phyloP scores from a whole-genome alignment of 495 filamentous ascomycete species.

The Pseudotulostoma volvatum region DNA sequence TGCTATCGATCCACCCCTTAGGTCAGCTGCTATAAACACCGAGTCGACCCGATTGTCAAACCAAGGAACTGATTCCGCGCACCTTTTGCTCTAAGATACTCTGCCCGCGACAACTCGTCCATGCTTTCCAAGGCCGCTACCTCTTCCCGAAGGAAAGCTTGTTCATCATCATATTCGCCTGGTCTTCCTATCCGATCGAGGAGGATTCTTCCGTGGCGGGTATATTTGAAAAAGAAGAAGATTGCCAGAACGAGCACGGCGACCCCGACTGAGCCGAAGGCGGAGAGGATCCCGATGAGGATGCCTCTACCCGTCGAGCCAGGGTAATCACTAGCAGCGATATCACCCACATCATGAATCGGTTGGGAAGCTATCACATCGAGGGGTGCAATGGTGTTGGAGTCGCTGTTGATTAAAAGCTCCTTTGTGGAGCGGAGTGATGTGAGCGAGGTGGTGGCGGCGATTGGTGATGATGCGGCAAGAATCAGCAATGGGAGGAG shows the following conservation, averaged over 20 bases:
- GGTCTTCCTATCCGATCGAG: slow-evolving; percentile 86
- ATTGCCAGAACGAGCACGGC: slow-evolving; percentile 66
- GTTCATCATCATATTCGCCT: slow-evolving; percentile 95
- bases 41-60: slow-evolving; percentile 5
- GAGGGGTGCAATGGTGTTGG: background rate
- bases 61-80: slow-evolving; percentile 9
- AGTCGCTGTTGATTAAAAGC: background rate
- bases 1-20: slow-evolving; percentile 35
- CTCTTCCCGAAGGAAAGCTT: slow-evolving; percentile 81
- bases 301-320: slow-evolving; percentile 61
- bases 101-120: slow-evolving; percentile 80
- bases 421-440: background rate
- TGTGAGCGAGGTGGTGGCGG: background rate
- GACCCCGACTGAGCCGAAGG: slow-evolving; percentile 79
- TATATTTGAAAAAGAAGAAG: slow-evolving; percentile 91
- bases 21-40: slow-evolving; percentile 1
- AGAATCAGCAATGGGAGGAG: background rate
- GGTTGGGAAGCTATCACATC: background rate
- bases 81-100: slow-evolving; percentile 96
- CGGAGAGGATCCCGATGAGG: slow-evolving; percentile 89
- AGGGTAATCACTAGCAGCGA: slow-evolving; percentile 1
- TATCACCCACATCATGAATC: background rate
- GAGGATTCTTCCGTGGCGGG: slow-evolving; percentile 73
- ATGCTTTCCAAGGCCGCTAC: slow-evolving; percentile 86
- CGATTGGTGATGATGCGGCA: background rate